Evolutionary conservation across 768 basidiomycete genomes (phyloP), one percentile per base, ranked within the genome.

Genomic region (Xanthoconium stramineum): DNA sequence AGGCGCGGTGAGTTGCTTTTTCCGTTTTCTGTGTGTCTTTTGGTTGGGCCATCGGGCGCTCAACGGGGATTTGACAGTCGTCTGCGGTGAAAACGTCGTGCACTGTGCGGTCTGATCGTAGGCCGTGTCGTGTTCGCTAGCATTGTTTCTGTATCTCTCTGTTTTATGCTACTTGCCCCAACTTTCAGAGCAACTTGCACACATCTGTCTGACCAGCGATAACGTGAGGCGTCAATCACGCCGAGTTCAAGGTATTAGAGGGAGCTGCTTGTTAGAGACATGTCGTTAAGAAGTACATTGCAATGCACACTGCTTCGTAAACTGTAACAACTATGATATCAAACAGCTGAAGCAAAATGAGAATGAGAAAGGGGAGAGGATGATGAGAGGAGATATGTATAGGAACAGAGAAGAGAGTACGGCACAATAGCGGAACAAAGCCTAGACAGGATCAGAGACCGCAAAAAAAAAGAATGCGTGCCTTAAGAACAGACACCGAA

Each of bases 1-100:
- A 99, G 81, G 97, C 97, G 68, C 92, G 97, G 97, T 97, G 69
- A 67, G 93, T 44, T 3, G 28, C 6, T 13, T 3, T 5, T 5
- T 28, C 20, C 20, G 5, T 20, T 20, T 13, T 47, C 11, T 35
- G 32, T 37, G 24, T 37, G 13, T 37, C 36, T 37, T 37, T 37
- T 12, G 36, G 6, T 6, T 15, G 36, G 6, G 13, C 14, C 12
- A 14, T 12, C 13, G 24, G 24, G 24, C 13, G 24, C 42, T 44
- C 17, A 40, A 11, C 30, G 19, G 9, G 15, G 19, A 7, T n/a
- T 37, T 10, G 48, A 53, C 39, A 67, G 66, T n/a, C 66, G 66
- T 11, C 38, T 67, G 65, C 66, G 66, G 36, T 67, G 52, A 63
- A 55, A 20, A 30, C 13, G 12, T 5, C 28, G n/a, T 17, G 43